Percentiles rank a stretch among this genome's conserved stretches.
phyloP scores from a whole-genome alignment of 371 early-diverging fungal species.

The Mortierella sp. region DNA sequence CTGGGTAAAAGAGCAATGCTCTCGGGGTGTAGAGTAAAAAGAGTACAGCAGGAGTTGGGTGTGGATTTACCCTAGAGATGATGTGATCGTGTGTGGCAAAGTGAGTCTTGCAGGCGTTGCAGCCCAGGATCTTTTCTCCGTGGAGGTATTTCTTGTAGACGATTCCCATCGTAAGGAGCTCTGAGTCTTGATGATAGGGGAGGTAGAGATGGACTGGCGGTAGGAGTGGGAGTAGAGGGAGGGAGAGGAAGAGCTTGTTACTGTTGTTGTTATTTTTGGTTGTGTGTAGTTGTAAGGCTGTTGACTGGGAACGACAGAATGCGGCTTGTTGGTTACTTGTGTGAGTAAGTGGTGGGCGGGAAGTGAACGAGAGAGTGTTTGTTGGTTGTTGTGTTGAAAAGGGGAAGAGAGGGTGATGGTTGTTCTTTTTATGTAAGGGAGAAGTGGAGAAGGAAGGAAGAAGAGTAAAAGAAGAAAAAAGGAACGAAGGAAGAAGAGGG shows the following conservation, averaged over 20 bases:
- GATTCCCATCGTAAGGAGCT: slow-evolving; percentile 65
- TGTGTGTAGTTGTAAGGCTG: not conserved
- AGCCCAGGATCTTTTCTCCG: slow-evolving; percentile 70
- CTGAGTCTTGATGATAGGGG: not conserved
- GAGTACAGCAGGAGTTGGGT: not conserved
- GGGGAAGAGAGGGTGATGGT: not conserved
- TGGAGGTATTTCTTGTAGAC: slow-evolving; percentile 69
- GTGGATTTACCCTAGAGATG: slow-evolving; percentile 70
- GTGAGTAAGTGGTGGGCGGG: not conserved
- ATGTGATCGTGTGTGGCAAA: slow-evolving; percentile 73
- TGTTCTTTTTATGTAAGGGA: not conserved
- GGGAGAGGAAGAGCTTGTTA: not conserved
- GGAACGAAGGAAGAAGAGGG: not conserved
- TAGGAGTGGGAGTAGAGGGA: not conserved
- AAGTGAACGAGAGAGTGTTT: not conserved
- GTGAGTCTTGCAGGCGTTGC: slow-evolving; percentile 82
- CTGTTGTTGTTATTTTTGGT: not conserved
- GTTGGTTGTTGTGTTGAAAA: not conserved
- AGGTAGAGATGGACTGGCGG: too few relatives aligned
- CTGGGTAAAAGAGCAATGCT: not conserved
- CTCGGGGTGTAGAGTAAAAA: not conserved
- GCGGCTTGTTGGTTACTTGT: not conserved
- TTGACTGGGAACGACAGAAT: not conserved
- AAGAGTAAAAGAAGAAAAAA: not conserved
- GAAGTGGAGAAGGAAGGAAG: not conserved